phyloP scores from a whole-genome alignment of 495 filamentous ascomycete species.

The Trichoderma virens region DNA sequence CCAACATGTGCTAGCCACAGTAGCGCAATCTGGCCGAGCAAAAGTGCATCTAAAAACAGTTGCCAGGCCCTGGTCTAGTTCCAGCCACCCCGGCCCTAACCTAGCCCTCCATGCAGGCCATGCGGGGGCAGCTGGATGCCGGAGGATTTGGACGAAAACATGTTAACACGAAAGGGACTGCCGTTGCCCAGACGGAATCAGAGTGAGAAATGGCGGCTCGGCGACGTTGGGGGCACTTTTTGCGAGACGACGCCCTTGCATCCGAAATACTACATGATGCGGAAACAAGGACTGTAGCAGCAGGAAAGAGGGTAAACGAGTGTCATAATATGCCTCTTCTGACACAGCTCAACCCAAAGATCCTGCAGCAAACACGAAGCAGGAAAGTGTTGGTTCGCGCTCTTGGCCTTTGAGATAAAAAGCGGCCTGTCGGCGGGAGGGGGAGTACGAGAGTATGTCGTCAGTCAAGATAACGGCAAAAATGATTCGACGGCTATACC shows the following conservation, averaged over 20 bases:
- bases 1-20: not conserved
- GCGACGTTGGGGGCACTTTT: not conserved
- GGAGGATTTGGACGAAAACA: not conserved
- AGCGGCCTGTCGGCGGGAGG: not conserved
- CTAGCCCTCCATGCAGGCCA: not conserved
- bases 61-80: not conserved
- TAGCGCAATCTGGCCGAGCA: not conserved
- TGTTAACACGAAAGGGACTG: not conserved
- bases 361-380: not conserved
- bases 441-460: not conserved
- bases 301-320: too few relatives aligned
- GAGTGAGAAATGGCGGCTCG: not conserved
- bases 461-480: not conserved
- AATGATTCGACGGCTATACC: not conserved
- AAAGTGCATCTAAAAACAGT: not conserved
- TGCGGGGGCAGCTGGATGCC: slow-evolving; percentile 2
- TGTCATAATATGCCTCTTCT: too few relatives aligned
- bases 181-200: too few relatives aligned
- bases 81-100: not conserved
- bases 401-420: not conserved
- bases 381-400: not conserved
- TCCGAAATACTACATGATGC: not conserved
- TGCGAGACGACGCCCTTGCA: not conserved
- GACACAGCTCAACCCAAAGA: not conserved
- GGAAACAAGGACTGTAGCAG: not conserved